These are phyloP conservation scores for Diatrype stigma DNA, from an alignment of 2,329 filamentous ascomycete species.

Conservation along the genomic window DNA sequence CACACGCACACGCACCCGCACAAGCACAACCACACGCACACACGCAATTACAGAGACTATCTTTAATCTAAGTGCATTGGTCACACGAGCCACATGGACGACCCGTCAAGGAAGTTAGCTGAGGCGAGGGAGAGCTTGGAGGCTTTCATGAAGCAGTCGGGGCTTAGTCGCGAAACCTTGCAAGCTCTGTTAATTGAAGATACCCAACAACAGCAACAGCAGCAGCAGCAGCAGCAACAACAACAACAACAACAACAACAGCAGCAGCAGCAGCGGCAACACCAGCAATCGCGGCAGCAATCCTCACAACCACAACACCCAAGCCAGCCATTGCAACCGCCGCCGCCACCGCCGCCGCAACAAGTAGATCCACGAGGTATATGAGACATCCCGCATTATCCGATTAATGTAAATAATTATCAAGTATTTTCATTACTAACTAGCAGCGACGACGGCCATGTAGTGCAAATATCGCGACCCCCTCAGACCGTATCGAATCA, in stretches of 20 bases:
- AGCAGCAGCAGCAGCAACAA: slow-evolving; percentile 6
- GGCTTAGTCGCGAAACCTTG: slow-evolving; percentile 26
- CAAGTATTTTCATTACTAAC: neutral
- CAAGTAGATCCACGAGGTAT: slow-evolving; percentile 10
- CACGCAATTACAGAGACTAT: too few relatives aligned
- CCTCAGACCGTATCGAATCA: slow-evolving; percentile 20
- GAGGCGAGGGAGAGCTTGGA: slow-evolving; percentile 29
- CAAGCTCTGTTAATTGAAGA: slow-evolving; percentile 26
- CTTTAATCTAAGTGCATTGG: neutral
- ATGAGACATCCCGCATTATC: slow-evolving; percentile 11
- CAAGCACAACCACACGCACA: too few relatives aligned
- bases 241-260: slow-evolving; percentile 5
- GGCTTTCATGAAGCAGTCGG: slow-evolving; percentile 28
- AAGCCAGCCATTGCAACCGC: slow-evolving; percentile 4
- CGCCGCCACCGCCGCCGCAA: slow-evolving; percentile 8
- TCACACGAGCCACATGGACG: slow-evolving; percentile 19
- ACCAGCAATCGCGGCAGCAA: slow-evolving; percentile 7
- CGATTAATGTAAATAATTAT: slow-evolving; percentile 20
- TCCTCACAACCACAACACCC: slow-evolving; percentile 7
- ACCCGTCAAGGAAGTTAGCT: slow-evolving; percentile 27
- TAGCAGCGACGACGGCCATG: neutral
- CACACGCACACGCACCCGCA: too few relatives aligned
- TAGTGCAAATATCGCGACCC: slow-evolving; percentile 8
- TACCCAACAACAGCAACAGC: slow-evolving; percentile 10
- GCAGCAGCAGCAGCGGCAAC: slow-evolving; percentile 4